A percentile compares a stretch with the other conserved stretches of the same genome.
These are phyloP conservation scores for Nepenthes gracilis DNA, from an alignment of 148 eudicot species.

Conservation along the genomic window DNA sequence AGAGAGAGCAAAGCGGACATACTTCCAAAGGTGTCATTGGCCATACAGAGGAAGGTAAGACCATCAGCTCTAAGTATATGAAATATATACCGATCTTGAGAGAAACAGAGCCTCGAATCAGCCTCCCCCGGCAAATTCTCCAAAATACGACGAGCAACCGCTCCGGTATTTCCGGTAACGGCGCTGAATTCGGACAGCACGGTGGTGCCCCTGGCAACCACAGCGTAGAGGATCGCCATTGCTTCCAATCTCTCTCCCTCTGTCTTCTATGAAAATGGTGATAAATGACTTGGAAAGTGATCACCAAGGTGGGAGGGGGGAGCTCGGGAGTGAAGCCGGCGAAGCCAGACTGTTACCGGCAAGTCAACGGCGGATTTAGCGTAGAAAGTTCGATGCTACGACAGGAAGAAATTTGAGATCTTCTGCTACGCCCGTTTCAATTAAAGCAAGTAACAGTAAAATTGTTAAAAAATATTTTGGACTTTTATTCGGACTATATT, in stretches of 20 bases:
- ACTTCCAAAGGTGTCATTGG: conserved; percentile 95
- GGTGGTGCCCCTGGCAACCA: conserved; percentile 87
- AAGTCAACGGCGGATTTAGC: no score
- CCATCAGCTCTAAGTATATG: conserved; percentile 75
- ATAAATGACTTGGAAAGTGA: no score
- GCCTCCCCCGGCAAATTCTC: conserved; percentile 62
- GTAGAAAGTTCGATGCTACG: no score
- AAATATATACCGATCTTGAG: conserved; percentile 89
- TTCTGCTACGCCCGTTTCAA: no score
- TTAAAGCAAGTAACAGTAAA: no score
- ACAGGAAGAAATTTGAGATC: no score
- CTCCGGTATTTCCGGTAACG: conserved; percentile 76
- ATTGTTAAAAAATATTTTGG: no score
- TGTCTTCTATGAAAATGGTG: no score
- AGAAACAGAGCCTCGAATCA: conserved; percentile 78
- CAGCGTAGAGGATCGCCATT: conserved; percentile 86
- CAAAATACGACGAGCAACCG: conserved; percentile 76
- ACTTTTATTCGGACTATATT: no score
- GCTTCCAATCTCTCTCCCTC: not conserved
- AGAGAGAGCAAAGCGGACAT: conserved; percentile 9
- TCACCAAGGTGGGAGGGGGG: no score
- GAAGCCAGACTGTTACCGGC: no score
- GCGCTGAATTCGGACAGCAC: conserved; percentile 92
- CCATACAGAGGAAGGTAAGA: conserved; percentile 82
- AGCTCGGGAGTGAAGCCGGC: no score